Evolutionary conservation across 352 stramenopile species (phyloP).

Genomic region (Phytophthora vignae): DNA sequence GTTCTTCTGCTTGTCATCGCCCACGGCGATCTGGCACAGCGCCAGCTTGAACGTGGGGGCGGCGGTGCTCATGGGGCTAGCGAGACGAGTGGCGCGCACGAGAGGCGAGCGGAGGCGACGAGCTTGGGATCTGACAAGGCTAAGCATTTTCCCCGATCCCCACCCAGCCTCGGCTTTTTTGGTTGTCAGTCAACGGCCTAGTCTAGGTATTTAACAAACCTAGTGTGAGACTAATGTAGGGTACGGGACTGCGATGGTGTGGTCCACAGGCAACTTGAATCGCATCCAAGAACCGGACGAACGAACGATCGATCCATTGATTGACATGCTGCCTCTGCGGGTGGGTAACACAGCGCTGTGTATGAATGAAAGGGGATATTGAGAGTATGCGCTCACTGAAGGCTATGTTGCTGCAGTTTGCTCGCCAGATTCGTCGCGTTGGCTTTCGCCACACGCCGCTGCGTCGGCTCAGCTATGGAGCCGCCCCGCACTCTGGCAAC

Average conservation of each 20-base stretch:
- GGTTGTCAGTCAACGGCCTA: constrained; percentile 1
- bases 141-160: constrained; percentile 36
- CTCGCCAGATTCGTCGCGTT: constrained; percentile 45
- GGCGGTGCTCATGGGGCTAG: constrained; percentile 52
- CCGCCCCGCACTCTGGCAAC: constrained; percentile 62
- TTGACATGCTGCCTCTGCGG: constrained; percentile 32
- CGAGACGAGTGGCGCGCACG: constrained; percentile 12
- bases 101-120: constrained; percentile 24
- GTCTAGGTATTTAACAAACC: constrained; percentile 2
- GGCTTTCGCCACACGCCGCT: constrained; percentile 41
- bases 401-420: constrained; percentile 25
- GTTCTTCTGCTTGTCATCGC: constrained; percentile 85
- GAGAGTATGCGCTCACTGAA: neutral
- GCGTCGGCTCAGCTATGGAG: constrained; percentile 71
- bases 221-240: neutral
- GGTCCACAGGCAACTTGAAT: constrained; percentile 15
- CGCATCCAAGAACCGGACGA: neutral
- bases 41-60: constrained; percentile 90
- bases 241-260: neutral
- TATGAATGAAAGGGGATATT: neutral
- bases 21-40: constrained; percentile 96
- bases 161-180: neutral
- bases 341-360: constrained; percentile 5
- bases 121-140: constrained; percentile 43
- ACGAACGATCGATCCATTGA: neutral